These are phyloP conservation scores for Suillus bovinus DNA, from an alignment of 768 basidiomycete genomes.

Conservation along the genomic window DNA sequence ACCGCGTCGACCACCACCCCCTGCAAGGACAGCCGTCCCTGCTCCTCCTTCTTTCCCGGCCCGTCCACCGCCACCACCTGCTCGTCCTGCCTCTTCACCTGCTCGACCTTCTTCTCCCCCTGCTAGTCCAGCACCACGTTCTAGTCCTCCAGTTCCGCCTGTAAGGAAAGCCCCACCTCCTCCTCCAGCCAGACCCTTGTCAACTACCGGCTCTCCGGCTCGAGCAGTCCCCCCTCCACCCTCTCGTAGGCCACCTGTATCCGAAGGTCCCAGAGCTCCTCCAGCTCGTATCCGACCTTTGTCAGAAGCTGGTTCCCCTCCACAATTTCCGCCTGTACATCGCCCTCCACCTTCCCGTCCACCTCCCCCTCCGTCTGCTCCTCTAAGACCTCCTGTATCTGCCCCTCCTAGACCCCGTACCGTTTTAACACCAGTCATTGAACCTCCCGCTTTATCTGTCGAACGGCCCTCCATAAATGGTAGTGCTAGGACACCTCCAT, in stretches of 20 bases:
- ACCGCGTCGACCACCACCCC: slow-evolving; percentile 28
- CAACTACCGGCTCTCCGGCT: slow-evolving; percentile 27
- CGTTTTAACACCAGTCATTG: slow-evolving; percentile 25
- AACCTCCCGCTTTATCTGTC: slow-evolving; percentile 18
- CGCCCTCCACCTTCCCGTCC: slow-evolving; percentile 16
- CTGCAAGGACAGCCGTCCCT: slow-evolving; percentile 17
- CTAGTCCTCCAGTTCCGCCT: slow-evolving; percentile 32
- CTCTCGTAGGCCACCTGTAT: slow-evolving; percentile 35
- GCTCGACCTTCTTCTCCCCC: slow-evolving; percentile 24
- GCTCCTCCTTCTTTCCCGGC: slow-evolving; percentile 32
- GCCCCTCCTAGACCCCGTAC: slow-evolving; percentile 25
- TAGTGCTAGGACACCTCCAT: slow-evolving; percentile 34
- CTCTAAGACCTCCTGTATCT: slow-evolving; percentile 14
- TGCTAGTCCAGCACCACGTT: slow-evolving; percentile 24
- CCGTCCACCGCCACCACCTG: slow-evolving; percentile 32
- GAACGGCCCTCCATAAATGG: slow-evolving; percentile 18
- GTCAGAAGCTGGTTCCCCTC: slow-evolving; percentile 44
- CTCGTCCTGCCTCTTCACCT: slow-evolving; percentile 28
- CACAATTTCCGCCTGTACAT: slow-evolving; percentile 27
- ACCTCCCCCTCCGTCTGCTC: slow-evolving; percentile 18
- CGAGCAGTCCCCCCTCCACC: slow-evolving; percentile 42
- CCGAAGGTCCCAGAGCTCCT: slow-evolving; percentile 29
- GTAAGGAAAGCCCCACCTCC: slow-evolving; percentile 44
- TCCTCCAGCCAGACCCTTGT: slow-evolving; percentile 45
- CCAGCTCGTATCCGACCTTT: slow-evolving; percentile 43